Percentiles rank a stretch among this genome's conserved stretches.
These are phyloP conservation scores for Arabis alpina DNA, from an alignment of 345 rosid genomes.

Conservation along the genomic window DNA sequence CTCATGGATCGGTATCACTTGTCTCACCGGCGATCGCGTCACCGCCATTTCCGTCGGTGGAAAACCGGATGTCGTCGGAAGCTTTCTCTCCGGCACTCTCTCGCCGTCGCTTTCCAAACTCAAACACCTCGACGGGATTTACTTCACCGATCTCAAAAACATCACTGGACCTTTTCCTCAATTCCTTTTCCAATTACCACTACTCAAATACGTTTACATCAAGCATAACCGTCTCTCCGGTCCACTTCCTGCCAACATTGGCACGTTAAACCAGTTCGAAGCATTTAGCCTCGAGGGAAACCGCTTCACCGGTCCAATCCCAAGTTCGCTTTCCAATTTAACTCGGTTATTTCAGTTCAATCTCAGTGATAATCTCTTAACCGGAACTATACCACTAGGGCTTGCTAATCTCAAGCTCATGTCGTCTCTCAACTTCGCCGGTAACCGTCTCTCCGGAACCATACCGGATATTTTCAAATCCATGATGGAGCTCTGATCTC, in stretches of 20 bases:
- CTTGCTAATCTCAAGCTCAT: constrained; percentile 52
- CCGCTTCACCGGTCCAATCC: constrained; percentile 64
- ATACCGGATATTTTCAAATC: constrained; percentile 64
- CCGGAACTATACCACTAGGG: constrained; percentile 59
- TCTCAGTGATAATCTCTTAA: constrained; percentile 55
- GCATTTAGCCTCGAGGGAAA: constrained; percentile 61
- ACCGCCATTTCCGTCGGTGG: constrained; percentile 45
- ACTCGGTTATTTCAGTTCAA: constrained; percentile 55
- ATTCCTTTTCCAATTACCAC: constrained; percentile 54
- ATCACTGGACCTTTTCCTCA: constrained; percentile 73
- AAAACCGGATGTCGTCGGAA: constrained; percentile 43
- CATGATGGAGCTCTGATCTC: constrained; percentile 46
- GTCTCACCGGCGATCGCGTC: constrained; percentile 54
- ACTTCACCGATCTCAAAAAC: constrained; percentile 52
- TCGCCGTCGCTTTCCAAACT: constrained; percentile 61
- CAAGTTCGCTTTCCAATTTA: constrained; percentile 55
- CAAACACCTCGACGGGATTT: constrained; percentile 55
- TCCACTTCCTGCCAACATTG: constrained; percentile 52
- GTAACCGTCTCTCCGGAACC: constrained; percentile 61
- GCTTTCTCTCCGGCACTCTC: constrained; percentile 63
- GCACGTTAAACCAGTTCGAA: constrained; percentile 48
- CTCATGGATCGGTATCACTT: constrained; percentile 57
- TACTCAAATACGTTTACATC: constrained; percentile 56
- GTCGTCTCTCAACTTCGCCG: constrained; percentile 38
- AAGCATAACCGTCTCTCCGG: constrained; percentile 74